Base-by-base conservation (phyloP, 106 monocot genomes). In the Apostasia shenzhenica region DNA sequence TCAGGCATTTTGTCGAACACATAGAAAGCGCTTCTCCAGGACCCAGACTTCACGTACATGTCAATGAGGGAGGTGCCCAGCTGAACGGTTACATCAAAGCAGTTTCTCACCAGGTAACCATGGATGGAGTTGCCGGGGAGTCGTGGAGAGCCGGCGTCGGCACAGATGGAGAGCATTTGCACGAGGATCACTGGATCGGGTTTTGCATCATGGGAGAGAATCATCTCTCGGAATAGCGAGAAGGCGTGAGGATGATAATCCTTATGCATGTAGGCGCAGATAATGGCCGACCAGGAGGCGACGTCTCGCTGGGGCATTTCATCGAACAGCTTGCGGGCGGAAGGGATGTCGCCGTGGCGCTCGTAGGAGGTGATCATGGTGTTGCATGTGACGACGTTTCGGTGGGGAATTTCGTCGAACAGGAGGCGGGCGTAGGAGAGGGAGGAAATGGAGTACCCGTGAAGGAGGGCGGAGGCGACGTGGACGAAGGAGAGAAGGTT, bases 401-500 rank as follows among this genome's bases (percentile, higher is more conserved):
- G 50, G 45, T 69, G 44, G 52, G 79, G 82, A 9, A 84, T 87
- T 82, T 91, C 82, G 43, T 79, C 87, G 75, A 82, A 87, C 69
- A 91, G 82, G n/a, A 3, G 66, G 26, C 59, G 68, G 42, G 84
- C 91, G 57, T 62, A 3, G 37, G 12, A 0, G 26, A 79, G 57
- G 7, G 83, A 81, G 38, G 56, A 26, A 43, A 79, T 9, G 13
- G 84, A 71, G 72, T 84, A 87, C 0, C 53, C 26, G 37, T 75
- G 72, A 5, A 91, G 84, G 40, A 91, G 84, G 50, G 84, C 57
- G 62, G 84, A 80, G 41, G 91, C 73, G 49, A 91, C 81, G 57
- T 84, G 75, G 72, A 70, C 66, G 13, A 77, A 6, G 48, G 83
- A 59, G 55, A 58, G 8, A 70, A 84, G 77, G 51, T 26, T 62